Conservation (phyloP, 306 rosid species). For the Fragaria nilgerrensis region DNA sequence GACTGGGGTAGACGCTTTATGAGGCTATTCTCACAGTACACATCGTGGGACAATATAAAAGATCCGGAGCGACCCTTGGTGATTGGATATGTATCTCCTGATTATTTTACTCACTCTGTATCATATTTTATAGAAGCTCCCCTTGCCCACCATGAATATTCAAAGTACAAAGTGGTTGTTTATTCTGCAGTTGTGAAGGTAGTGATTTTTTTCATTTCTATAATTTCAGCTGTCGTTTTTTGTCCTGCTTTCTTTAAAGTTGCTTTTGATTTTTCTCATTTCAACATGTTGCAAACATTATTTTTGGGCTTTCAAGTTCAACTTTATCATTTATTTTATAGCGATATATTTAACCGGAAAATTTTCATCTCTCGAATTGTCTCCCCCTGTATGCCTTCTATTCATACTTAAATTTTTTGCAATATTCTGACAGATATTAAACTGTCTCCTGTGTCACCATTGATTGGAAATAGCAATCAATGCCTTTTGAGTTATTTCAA, state of each 20-base stretch:
- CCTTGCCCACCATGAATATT: constrained; percentile 68
- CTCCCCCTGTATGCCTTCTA: not conserved
- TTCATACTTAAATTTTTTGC: not conserved
- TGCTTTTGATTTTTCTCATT: not conserved
- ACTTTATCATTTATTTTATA: not conserved
- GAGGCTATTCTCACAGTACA: constrained; percentile 68
- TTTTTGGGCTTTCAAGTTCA: not conserved
- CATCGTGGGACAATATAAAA: constrained; percentile 83
- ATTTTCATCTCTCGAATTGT: not conserved
- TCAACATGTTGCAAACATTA: not conserved
- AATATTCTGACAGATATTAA: not conserved
- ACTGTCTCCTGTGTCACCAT: not conserved
- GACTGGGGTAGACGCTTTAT: constrained; percentile 95
- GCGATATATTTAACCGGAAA: not conserved
- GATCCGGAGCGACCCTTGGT: constrained; percentile 89
- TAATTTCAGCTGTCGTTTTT: not conserved
- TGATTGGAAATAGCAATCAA: not conserved
- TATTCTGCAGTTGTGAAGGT: constrained; percentile 99
- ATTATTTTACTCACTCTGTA: constrained; percentile 97
- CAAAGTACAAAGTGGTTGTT: constrained; percentile 75
- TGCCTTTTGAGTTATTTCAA: constrained; percentile 1
- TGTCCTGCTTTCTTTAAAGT: not conserved
- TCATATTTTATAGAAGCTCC: constrained; percentile 97
- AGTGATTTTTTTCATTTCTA: constrained; percentile 22
- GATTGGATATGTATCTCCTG: constrained; percentile 96